These are phyloP conservation scores for Aureobasidium subglaciale DNA, from an alignment of 2,329 filamentous ascomycete genomes.

Conservation along the genomic window DNA sequence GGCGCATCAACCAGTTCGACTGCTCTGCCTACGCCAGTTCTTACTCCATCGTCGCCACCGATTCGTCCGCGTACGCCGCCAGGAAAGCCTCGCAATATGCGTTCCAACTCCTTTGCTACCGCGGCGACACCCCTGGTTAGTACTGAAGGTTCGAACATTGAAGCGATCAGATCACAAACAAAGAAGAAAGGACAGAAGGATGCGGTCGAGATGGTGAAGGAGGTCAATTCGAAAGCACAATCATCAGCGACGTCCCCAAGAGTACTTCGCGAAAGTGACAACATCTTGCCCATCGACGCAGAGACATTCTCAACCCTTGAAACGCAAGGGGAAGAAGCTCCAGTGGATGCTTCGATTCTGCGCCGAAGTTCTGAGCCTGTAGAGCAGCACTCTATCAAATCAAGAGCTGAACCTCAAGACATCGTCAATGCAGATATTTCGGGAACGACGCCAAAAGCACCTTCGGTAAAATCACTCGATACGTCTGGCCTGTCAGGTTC, in stretches of 20 bases:
- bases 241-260: slow-evolving; percentile 1
- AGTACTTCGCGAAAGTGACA: neutral
- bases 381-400: neutral
- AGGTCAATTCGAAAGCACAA: slow-evolving; percentile 20
- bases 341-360: neutral
- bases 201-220: slow-evolving; percentile 40
- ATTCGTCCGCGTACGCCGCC: slow-evolving; percentile 22
- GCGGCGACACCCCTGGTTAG: slow-evolving; percentile 59
- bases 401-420: neutral
- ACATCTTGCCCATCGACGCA: neutral
- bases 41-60: slow-evolving; percentile 14
- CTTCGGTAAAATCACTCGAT: neutral
- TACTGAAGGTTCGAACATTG: slow-evolving; percentile 59
- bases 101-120: slow-evolving; percentile 56
- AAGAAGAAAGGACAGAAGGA: slow-evolving; percentile 50
- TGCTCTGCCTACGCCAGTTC: neutral
- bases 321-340: neutral
- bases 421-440: neutral
- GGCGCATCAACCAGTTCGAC: slow-evolving; percentile 15
- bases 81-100: slow-evolving; percentile 48
- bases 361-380: slow-evolving; percentile 4
- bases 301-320: neutral
- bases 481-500: neutral
- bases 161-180: slow-evolving; percentile 42
- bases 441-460: neutral